Evolutionary conservation across 257 asterid species (phyloP).

Genomic region (Penstemon barbatus): DNA sequence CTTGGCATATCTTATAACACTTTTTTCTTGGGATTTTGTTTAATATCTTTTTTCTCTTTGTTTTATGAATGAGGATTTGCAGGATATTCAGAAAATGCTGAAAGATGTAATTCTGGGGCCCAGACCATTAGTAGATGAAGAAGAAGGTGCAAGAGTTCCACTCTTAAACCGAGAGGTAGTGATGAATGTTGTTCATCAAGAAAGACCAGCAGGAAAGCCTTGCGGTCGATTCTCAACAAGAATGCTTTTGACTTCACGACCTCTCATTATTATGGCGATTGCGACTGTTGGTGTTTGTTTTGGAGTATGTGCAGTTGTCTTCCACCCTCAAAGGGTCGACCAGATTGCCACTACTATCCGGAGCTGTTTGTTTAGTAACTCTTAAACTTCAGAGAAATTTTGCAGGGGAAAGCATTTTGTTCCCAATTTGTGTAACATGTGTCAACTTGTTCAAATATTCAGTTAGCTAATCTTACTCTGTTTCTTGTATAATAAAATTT

Average conservation of each 20-base stretch:
- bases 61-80: conserved; percentile 14
- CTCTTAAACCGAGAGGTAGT: conserved; percentile 55
- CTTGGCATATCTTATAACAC: not conserved
- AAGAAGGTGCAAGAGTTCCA: conserved; percentile 46
- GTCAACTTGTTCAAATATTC: too few species aligned
- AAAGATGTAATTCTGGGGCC: conserved; percentile 27
- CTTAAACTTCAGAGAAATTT: conserved; percentile 18
- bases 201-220: conserved; percentile 36
- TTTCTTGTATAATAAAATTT: too few species aligned
- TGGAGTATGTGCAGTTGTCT: conserved; percentile 61
- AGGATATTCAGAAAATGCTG: conserved; percentile 39
- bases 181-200: conserved; percentile 44
- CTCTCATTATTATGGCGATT: conserved; percentile 40
- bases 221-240: conserved; percentile 37
- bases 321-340: conserved; percentile 66
- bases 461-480: too few species aligned
- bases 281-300: conserved; percentile 60
- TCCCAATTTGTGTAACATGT: too few species aligned
- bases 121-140: conserved; percentile 28
- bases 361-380: conserved; percentile 54
- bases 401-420: not conserved
- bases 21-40: not conserved
- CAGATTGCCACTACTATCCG: conserved; percentile 59
- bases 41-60: not conserved
- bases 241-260: conserved; percentile 42